A percentile compares a stretch with the other conserved stretches of the same genome.
Conservation (phyloP, 2,329 filamentous ascomycete genomes). For the Pezicula radicicola region DNA sequence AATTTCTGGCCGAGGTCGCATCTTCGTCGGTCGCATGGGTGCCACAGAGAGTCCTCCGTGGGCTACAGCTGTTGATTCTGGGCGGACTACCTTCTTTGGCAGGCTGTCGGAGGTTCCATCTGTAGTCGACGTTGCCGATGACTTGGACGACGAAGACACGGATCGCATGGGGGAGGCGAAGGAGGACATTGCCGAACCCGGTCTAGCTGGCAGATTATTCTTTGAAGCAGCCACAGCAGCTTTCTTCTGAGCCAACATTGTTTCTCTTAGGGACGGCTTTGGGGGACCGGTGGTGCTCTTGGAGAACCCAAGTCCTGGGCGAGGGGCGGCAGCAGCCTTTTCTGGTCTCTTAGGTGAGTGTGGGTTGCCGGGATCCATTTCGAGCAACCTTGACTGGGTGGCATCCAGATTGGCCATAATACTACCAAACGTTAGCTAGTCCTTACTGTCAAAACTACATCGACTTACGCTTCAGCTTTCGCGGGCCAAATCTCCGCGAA, state of each 20-base stretch:
- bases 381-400: constrained; percentile 75
- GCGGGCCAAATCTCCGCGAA: constrained; percentile 77
- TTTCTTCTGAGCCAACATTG: constrained; percentile 80
- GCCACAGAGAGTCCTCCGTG: constrained; percentile 60
- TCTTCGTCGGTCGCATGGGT: constrained; percentile 57
- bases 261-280: constrained; percentile 72
- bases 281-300: constrained; percentile 55
- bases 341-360: constrained; percentile 59
- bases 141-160: constrained; percentile 28
- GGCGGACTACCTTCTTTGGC: constrained; percentile 39
- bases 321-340: constrained; percentile 41
- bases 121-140: constrained; percentile 32
- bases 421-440: constrained; percentile 36
- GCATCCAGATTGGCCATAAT: constrained; percentile 77
- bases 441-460: not conserved
- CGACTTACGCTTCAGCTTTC: constrained; percentile 67
- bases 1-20: constrained; percentile 48
- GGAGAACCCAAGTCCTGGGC: constrained; percentile 58
- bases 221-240: constrained; percentile 42
- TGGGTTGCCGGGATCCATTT: constrained; percentile 81
- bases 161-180: constrained; percentile 49
- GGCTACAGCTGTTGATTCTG: constrained; percentile 30
- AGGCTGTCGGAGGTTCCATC: constrained; percentile 31
- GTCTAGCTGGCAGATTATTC: constrained; percentile 52
- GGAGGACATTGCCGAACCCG: constrained; percentile 62